Evolutionary conservation across 768 basidiomycete genomes (phyloP).

Genomic region (Tephrocybe rancida): DNA sequence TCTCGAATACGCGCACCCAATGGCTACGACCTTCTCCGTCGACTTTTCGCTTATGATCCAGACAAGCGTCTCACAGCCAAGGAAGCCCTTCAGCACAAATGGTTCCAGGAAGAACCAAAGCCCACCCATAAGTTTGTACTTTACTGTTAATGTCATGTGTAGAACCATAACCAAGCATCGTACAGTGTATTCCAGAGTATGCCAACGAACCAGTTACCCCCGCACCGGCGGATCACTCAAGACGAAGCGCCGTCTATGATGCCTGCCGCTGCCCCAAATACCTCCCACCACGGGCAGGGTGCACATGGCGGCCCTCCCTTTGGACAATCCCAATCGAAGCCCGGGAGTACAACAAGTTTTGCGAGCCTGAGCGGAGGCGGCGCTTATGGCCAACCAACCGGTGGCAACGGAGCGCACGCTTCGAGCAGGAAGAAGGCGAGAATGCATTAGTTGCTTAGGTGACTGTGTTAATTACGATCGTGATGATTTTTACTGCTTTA

Average conservation of each 20-base stretch:
- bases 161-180: not conserved
- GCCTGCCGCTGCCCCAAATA: conserved; percentile 53
- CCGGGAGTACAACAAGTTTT: conserved; percentile 66
- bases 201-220: conserved; percentile 70
- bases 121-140: conserved; percentile 80
- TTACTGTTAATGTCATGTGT: not conserved
- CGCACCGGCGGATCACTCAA: conserved; percentile 85
- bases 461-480: conserved; percentile 7
- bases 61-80: conserved; percentile 82
- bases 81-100: conserved; percentile 81
- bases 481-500: not conserved
- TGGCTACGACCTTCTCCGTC: conserved; percentile 83
- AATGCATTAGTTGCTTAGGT: conserved; percentile 37
- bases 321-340: conserved; percentile 57
- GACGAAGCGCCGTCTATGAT: conserved; percentile 92
- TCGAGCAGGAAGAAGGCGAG: conserved; percentile 63
- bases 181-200: conserved; percentile 75
- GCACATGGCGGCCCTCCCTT: conserved; percentile 34
- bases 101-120: conserved; percentile 91
- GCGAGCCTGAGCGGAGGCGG: conserved; percentile 63
- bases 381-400: conserved; percentile 35
- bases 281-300: conserved; percentile 39
- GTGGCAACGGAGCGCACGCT: conserved; percentile 34
- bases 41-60: conserved; percentile 90
- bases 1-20: conserved; percentile 57